Conservation (phyloP, 1,284 basidiomycete species). For the Athelia psychrophila region DNA sequence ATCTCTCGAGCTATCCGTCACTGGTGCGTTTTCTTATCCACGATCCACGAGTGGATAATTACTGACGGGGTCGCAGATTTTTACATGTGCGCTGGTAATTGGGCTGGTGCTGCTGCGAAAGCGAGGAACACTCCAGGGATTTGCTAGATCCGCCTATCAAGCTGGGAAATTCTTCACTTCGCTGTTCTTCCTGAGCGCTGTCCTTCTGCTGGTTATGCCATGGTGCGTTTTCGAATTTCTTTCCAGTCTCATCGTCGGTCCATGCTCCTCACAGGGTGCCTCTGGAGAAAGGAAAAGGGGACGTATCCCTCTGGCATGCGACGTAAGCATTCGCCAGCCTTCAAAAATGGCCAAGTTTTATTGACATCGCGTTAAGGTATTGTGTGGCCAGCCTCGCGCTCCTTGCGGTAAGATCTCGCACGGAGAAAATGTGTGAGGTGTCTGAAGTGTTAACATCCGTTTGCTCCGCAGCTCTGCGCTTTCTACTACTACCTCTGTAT, state of each 20-base stretch:
- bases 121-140: conserved; percentile 29
- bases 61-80: conserved; percentile 32
- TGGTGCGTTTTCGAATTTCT: conserved; percentile 28
- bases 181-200: conserved; percentile 33
- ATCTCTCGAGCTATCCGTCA: conserved; percentile 6
- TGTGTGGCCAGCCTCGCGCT: no score
- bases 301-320: conserved; percentile 34
- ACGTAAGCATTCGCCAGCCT: no score
- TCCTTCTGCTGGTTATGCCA: conserved; percentile 45
- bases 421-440: no score
- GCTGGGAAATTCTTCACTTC: conserved; percentile 34
- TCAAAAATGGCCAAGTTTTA: no score
- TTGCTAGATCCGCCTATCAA: conserved; percentile 33
- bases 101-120: conserved; percentile 41
- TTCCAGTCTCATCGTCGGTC: not conserved
- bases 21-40: not conserved
- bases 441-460: no score
- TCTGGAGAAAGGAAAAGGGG: conserved; percentile 23
- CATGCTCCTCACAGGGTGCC: conserved; percentile 26
- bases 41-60: not conserved
- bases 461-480: no score
- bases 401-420: no score
- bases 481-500: no score
- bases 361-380: no score
- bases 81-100: conserved; percentile 34